Conservation (phyloP, 768 basidiomycete species). For the Lactifluus pinguis region DNA sequence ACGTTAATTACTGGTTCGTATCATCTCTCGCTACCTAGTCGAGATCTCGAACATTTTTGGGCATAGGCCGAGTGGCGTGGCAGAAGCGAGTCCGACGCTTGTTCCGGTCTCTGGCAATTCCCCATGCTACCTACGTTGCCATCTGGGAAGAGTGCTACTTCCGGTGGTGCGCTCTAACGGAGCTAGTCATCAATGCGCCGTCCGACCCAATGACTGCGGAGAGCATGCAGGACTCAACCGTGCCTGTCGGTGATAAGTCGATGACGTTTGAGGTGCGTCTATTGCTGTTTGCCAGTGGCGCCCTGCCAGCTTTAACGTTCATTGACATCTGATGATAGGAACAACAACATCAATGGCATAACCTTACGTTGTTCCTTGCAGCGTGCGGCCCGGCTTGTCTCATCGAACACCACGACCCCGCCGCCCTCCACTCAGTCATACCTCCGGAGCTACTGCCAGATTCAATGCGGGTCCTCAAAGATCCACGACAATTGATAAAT, state of each 20-base stretch:
- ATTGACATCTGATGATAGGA: slow-evolving; percentile 42
- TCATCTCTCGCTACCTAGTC: neutral
- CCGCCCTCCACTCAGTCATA: slow-evolving; percentile 44
- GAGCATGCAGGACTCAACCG: slow-evolving; percentile 24
- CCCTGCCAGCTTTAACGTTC: slow-evolving; percentile 2
- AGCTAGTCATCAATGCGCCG: slow-evolving; percentile 39
- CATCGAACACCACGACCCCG: slow-evolving; percentile 41
- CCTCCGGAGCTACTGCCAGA: slow-evolving; percentile 58
- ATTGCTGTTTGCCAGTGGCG: neutral
- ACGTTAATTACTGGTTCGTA: slow-evolving; percentile 54
- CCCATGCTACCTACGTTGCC: slow-evolving; percentile 59
- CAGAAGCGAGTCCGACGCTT: slow-evolving; percentile 75
- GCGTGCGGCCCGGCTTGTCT: slow-evolving; percentile 62
- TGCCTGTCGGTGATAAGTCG: slow-evolving; percentile 29
- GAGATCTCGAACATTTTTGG: neutral
- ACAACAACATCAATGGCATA: slow-evolving; percentile 74
- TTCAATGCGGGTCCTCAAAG: slow-evolving; percentile 53
- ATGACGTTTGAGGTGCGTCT: slow-evolving; percentile 32
- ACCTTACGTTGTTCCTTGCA: slow-evolving; percentile 69
- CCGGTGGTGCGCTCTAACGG: slow-evolving; percentile 60
- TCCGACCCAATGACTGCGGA: slow-evolving; percentile 25
- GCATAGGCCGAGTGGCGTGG: slow-evolving; percentile 60
- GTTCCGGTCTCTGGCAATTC: slow-evolving; percentile 52
- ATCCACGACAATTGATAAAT: slow-evolving; percentile 50
- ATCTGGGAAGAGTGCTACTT: slow-evolving; percentile 81